phyloP scores from a whole-genome alignment of 768 basidiomycete genomes.

The Auriscalpium vulgare region DNA sequence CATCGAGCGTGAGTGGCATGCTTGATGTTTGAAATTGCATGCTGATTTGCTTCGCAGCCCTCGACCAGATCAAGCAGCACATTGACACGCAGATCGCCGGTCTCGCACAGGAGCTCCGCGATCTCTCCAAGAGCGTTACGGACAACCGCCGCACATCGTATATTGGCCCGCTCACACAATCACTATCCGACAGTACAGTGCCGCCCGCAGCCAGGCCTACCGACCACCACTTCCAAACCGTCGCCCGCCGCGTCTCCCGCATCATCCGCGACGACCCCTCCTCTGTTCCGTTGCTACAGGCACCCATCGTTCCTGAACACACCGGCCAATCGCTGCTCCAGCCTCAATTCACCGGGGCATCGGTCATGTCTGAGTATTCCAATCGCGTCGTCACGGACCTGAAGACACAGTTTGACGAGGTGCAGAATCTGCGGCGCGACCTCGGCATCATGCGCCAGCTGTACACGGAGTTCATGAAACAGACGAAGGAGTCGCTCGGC shows the following conservation, averaged over 20 bases:
- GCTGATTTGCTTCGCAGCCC: slow-evolving; percentile 41
- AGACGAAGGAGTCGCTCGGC: slow-evolving; percentile 80
- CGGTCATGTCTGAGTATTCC: slow-evolving; percentile 64
- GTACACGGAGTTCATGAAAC: slow-evolving; percentile 88
- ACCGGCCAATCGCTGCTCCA: slow-evolving; percentile 58
- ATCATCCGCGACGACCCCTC: slow-evolving; percentile 40
- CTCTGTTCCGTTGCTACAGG: slow-evolving; percentile 20
- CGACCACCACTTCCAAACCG: slow-evolving; percentile 64
- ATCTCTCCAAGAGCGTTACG: slow-evolving; percentile 63
- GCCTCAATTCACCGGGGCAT: slow-evolving; percentile 70
- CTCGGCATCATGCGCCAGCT: slow-evolving; percentile 90
- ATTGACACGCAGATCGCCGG: slow-evolving; percentile 86
- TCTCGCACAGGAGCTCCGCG: slow-evolving; percentile 84
- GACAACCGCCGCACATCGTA: slow-evolving; percentile 45
- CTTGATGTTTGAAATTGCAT: neutral
- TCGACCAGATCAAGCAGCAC: slow-evolving; percentile 98
- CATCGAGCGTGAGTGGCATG: slow-evolving; percentile 78
- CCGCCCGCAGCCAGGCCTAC: slow-evolving; percentile 61
- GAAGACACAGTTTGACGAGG: slow-evolving; percentile 90
- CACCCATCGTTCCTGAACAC: slow-evolving; percentile 45
- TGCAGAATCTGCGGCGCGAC: slow-evolving; percentile 89
- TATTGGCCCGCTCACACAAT: slow-evolving; percentile 32
- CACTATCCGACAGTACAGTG: slow-evolving; percentile 52
- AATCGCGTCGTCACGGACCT: slow-evolving; percentile 71
- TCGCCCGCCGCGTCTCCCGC: slow-evolving; percentile 68